Evolutionary conservation across 2,329 filamentous ascomycete genomes (phyloP).

Genomic region (Calonectria pteridis): DNA sequence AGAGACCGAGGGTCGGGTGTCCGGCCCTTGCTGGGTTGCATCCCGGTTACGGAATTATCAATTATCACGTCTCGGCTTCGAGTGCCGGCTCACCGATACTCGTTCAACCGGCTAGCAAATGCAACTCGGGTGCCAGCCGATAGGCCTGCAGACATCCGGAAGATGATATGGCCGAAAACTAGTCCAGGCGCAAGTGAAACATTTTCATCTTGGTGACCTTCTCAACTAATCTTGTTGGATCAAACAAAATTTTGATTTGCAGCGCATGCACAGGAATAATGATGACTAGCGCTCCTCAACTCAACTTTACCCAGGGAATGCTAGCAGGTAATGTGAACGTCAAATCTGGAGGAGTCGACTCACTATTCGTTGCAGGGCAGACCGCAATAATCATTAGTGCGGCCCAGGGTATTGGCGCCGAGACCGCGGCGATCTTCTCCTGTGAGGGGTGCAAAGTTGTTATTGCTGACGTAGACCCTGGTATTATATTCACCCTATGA

Average conservation of each 20-base stretch:
- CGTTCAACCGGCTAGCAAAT: background rate
- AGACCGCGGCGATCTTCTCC: constrained; percentile 14
- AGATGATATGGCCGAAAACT: background rate
- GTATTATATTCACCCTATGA: background rate
- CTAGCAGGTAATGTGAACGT: background rate
- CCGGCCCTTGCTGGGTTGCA: constrained; percentile 14
- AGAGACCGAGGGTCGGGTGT: constrained; percentile 12
- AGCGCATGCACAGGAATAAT: background rate
- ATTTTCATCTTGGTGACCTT: background rate
- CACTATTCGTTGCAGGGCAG: background rate
- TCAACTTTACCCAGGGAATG: constrained; percentile 27
- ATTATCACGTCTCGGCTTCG: background rate
- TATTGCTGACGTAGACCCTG: constrained; percentile 19
- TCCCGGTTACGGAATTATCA: background rate
- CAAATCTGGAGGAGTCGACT: background rate
- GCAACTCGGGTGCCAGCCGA: background rate
- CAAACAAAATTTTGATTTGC: background rate
- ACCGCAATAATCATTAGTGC: constrained; percentile 24
- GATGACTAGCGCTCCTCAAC: constrained; percentile 13
- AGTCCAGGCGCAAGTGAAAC: background rate
- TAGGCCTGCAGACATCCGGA: background rate
- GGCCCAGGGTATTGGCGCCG: constrained; percentile 24
- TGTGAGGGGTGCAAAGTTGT: constrained; percentile 24
- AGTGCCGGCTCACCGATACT: background rate
- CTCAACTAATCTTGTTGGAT: background rate